These are phyloP conservation scores for Tephrocybe sp. DNA, from an alignment of 768 basidiomycete genomes.

Conservation along the genomic window DNA sequence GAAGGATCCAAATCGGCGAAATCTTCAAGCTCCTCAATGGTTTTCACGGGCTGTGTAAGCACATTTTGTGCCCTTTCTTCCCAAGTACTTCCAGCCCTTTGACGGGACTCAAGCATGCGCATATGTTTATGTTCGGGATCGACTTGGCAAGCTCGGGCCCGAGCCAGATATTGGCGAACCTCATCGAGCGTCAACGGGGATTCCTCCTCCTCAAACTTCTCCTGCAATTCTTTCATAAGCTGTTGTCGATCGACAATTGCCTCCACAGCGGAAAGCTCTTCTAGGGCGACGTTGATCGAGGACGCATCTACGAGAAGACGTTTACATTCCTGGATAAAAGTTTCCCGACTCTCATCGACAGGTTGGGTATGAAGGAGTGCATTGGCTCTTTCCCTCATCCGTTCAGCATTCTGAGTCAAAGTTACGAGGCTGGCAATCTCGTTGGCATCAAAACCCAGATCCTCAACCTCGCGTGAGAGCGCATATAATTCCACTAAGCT, in stretches of 20 bases:
- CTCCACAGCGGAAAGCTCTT: conserved; percentile 75
- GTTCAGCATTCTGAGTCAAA: conserved; percentile 63
- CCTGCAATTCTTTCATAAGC: conserved; percentile 72
- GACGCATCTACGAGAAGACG: conserved; percentile 66
- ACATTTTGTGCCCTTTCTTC: conserved; percentile 64
- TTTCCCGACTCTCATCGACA: conserved; percentile 43
- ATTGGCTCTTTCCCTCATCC: conserved; percentile 54
- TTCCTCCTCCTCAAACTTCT: conserved; percentile 64
- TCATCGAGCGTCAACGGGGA: conserved; percentile 66
- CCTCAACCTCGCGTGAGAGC: conserved; percentile 69
- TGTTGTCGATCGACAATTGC: conserved; percentile 79
- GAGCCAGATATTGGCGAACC: conserved; percentile 66
- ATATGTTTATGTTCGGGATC: conserved; percentile 63
- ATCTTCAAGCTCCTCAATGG: conserved; percentile 73
- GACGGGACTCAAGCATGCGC: conserved; percentile 58
- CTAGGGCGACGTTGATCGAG: conserved; percentile 79
- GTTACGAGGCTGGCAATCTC: conserved; percentile 61
- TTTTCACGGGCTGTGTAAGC: conserved; percentile 67
- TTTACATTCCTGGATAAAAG: conserved; percentile 68
- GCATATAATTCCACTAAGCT: conserved; percentile 67
- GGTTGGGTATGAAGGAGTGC: conserved; percentile 44
- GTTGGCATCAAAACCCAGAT: conserved; percentile 79
- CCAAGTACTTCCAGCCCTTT: conserved; percentile 74
- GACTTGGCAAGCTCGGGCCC: conserved; percentile 69
- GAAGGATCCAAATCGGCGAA: conserved; percentile 62